phyloP scores from a whole-genome alignment of 1,139 yeast genomes.

The Candida smagusa region DNA sequence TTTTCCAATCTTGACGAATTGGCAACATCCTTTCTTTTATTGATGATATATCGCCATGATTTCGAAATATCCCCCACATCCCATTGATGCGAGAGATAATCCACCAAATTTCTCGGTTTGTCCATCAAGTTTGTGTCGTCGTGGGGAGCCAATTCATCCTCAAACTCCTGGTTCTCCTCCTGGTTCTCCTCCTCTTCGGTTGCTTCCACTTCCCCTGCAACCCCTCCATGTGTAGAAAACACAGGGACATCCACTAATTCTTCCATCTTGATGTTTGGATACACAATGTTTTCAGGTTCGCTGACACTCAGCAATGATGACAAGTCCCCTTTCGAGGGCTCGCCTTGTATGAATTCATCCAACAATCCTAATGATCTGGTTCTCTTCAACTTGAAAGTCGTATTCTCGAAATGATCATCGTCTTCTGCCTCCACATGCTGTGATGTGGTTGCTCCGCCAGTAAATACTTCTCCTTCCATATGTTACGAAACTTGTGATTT shows the following conservation, averaged over 20 bases:
- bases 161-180: not conserved
- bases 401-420: constrained; percentile 67
- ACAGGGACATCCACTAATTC: too few relatives aligned
- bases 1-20: constrained; percentile 68
- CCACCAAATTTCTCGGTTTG: constrained; percentile 89
- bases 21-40: constrained; percentile 73
- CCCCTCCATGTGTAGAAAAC: too few relatives aligned
- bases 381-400: constrained; percentile 75
- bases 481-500: not conserved
- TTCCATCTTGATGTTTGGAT: too few relatives aligned
- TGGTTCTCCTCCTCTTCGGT: not conserved
- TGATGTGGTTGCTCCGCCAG: constrained; percentile 52
- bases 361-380: constrained; percentile 81
- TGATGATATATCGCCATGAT: constrained; percentile 90
- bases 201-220: too few relatives aligned
- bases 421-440: constrained; percentile 68
- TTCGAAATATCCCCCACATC: constrained; percentile 88
- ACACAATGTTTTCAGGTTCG: constrained; percentile 5
- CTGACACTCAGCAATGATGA: not conserved
- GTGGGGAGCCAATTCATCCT: constrained; percentile 53
- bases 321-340: too few relatives aligned
- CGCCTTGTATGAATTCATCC: constrained; percentile 59
- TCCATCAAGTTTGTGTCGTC: constrained; percentile 81
- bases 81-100: constrained; percentile 93
- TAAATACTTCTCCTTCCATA: constrained; percentile 35